Percentiles rank a stretch among this genome's conserved stretches.
These are phyloP conservation scores for Acacia melanoxylon DNA, from an alignment of 306 rosid species.

Conservation along the genomic window DNA sequence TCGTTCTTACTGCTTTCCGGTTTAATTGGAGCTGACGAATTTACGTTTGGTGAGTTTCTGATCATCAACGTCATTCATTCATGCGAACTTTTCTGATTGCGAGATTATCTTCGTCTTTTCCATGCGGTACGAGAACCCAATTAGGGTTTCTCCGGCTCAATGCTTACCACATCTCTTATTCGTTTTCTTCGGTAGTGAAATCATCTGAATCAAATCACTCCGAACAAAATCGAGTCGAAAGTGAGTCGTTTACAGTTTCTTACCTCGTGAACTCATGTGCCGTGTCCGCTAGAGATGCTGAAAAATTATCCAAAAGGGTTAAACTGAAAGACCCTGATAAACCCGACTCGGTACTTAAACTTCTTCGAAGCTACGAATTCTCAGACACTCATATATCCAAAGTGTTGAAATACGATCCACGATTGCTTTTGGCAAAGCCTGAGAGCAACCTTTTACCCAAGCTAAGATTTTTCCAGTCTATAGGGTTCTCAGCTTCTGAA, in stretches of 20 bases:
- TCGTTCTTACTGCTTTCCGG: not conserved
- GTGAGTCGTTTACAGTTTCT: not conserved
- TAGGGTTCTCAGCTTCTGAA: constrained; percentile 33
- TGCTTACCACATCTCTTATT: not conserved
- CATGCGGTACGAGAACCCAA: not conserved
- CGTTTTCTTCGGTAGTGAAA: not conserved
- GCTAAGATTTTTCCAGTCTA: constrained; percentile 29
- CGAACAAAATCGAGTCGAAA: not conserved
- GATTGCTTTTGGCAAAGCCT: constrained; percentile 25
- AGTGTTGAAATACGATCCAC: constrained; percentile 14
- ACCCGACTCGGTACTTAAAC: constrained; percentile 29
- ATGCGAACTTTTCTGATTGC: not conserved
- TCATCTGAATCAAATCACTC: not conserved
- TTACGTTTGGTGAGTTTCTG: not conserved
- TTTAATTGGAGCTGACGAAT: not conserved
- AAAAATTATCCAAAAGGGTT: not conserved
- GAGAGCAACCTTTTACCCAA: constrained; percentile 46
- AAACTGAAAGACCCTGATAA: not conserved
- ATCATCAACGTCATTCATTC: not conserved
- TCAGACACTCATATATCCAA: constrained; percentile 27
- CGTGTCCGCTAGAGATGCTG: constrained; percentile 28
- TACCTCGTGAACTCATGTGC: constrained; percentile 39
- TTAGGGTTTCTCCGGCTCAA: not conserved
- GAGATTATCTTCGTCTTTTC: not conserved
- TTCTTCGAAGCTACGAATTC: constrained; percentile 35